phyloP scores from a whole-genome alignment of 306 rosid genomes.

The Quercus robur region DNA sequence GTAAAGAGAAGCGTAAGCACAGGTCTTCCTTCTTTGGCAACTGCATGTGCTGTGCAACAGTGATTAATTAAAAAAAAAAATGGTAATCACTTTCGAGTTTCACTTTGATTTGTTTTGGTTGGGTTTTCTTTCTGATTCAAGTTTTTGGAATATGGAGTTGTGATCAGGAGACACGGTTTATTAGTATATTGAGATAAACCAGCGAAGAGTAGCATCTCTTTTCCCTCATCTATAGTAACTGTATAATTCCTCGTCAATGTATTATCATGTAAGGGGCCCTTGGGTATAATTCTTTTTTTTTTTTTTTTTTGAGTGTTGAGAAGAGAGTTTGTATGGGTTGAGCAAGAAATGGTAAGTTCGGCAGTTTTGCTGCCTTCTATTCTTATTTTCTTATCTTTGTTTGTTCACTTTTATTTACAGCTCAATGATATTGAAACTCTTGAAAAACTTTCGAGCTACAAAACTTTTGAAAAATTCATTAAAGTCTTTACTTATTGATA shows the following conservation, averaged over 20 bases:
- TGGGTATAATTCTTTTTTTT: constrained; percentile 13
- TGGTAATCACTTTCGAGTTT: neutral
- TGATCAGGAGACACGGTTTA: constrained; percentile 25
- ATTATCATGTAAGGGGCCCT: constrained; percentile 20
- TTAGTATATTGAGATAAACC: constrained; percentile 25
- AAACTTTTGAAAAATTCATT: no score
- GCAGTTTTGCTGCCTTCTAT: constrained; percentile 29
- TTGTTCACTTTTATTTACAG: constrained; percentile 19
- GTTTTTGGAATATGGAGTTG: constrained; percentile 28
- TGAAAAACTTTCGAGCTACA: no score
- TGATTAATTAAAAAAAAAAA: constrained; percentile 32
- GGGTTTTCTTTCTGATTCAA: constrained; percentile 14
- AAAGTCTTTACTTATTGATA: no score
- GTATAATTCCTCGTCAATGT: neutral
- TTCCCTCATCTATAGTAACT: neutral
- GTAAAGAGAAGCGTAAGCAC: constrained; percentile 51
- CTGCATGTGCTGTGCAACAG: constrained; percentile 82
- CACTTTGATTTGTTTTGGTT: constrained; percentile 16
- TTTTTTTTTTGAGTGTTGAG: constrained; percentile 3
- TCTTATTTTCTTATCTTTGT: constrained; percentile 8
- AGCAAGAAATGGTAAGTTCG: constrained; percentile 9
- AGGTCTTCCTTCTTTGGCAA: constrained; percentile 61
- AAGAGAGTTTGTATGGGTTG: constrained; percentile 32
- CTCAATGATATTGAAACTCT: constrained; percentile 4
- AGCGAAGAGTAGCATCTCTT: constrained; percentile 11